phyloP scores from a whole-genome alignment of 208 protist genomes.

The Crithidia thermophila region DNA sequence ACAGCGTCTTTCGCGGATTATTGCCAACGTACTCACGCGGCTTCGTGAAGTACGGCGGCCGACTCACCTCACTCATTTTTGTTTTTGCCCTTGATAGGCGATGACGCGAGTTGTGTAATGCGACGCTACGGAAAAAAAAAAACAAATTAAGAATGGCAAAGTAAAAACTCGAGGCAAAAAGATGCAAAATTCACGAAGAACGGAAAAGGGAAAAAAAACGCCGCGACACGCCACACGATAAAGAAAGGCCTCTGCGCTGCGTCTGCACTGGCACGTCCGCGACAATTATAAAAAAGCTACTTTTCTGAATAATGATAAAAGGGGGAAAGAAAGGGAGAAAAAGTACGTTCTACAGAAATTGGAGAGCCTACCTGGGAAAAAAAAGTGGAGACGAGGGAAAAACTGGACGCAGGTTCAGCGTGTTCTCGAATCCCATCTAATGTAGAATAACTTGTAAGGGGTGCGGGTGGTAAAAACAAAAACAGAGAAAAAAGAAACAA shows the following conservation, averaged over 20 bases:
- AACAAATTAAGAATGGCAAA: background rate
- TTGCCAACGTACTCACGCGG: slow-evolving; percentile 34
- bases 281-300: background rate
- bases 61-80: slow-evolving; percentile 15
- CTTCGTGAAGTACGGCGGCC: slow-evolving; percentile 34
- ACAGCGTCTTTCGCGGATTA: slow-evolving; percentile 35
- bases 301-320: background rate
- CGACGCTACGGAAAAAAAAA: background rate
- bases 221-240: no score
- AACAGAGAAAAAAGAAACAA: no score
- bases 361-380: no score
- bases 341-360: no score
- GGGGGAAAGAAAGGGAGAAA: slow-evolving; percentile 19
- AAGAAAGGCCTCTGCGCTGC: no score
- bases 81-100: no score
- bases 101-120: no score
- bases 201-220: background rate
- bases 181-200: background rate
- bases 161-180: background rate
- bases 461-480: slow-evolving; percentile 5
- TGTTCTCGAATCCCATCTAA: slow-evolving; percentile 10
- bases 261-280: background rate
- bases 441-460: background rate
- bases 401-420: background rate
- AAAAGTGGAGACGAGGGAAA: slow-evolving; percentile 6